Percentiles rank a stretch among this genome's conserved stretches.
These are phyloP conservation scores for Ceratonia siliqua DNA, from an alignment of 306 rosid species.

Conservation along the genomic window DNA sequence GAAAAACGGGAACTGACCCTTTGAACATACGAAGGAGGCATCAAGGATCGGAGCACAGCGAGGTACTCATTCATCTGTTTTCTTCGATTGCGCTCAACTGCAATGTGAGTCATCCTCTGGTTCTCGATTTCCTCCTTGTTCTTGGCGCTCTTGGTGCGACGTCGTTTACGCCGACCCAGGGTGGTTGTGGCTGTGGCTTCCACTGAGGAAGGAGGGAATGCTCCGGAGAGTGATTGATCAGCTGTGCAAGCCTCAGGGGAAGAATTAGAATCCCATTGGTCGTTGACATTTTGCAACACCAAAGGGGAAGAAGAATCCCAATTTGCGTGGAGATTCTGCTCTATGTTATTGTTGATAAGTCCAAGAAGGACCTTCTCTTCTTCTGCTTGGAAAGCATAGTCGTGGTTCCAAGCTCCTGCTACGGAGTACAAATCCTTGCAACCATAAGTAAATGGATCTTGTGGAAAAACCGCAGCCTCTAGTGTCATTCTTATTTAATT, in stretches of 20 bases:
- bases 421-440: constrained; percentile 37
- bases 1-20: constrained; percentile 53
- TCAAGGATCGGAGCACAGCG: constrained; percentile 69
- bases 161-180: constrained; percentile 56
- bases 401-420: constrained; percentile 11
- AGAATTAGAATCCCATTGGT: constrained; percentile 40
- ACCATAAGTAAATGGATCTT: constrained; percentile 31
- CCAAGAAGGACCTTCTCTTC: constrained; percentile 17
- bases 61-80: constrained; percentile 93
- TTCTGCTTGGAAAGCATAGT: constrained; percentile 21
- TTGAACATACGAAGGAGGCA: constrained; percentile 90
- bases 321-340: constrained; percentile 27
- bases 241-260: constrained; percentile 33
- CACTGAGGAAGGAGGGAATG: constrained; percentile 2
- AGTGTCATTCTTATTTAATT: constrained; percentile 41
- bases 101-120: constrained; percentile 93
- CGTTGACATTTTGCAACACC: constrained; percentile 29
- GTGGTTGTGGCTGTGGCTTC: constrained; percentile 7
- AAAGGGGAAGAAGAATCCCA: constrained; percentile 41
- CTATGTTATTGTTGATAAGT: constrained; percentile 30
- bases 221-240: background rate
- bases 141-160: constrained; percentile 63
- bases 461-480: constrained; percentile 49
- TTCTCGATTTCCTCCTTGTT: constrained; percentile 87
- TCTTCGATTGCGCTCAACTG: constrained; percentile 88